Evolutionary conservation across 441 rosid genomes (phyloP).

Genomic region (Rhodomyrtus psidioides): DNA sequence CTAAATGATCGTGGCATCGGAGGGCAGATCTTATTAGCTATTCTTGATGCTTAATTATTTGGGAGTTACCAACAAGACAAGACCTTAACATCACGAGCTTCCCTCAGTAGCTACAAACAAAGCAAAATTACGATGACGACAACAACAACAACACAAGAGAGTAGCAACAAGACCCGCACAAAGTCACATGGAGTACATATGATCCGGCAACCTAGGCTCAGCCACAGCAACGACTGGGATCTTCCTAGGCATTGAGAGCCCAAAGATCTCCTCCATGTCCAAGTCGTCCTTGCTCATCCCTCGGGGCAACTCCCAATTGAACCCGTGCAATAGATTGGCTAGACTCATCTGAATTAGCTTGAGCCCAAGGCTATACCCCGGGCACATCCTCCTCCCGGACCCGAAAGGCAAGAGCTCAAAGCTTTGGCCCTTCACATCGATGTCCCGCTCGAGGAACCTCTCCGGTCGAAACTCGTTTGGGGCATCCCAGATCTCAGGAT

Average conservation of each 20-base stretch:
- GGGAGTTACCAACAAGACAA: not conserved
- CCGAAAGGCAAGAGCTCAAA: conserved; percentile 33
- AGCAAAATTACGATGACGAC: not conserved
- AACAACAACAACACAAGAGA: not conserved
- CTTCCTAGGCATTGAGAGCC: conserved; percentile 45
- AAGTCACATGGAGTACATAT: conserved; percentile 17
- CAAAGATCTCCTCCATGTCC: conserved; percentile 54
- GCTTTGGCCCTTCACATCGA: conserved; percentile 31
- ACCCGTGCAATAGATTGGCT: conserved; percentile 36
- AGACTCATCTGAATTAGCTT: conserved; percentile 31
- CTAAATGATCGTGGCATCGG: too few relatives aligned
- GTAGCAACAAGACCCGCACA: not conserved
- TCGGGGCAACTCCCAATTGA: conserved; percentile 26
- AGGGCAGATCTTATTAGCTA: not conserved
- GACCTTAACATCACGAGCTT: not conserved
- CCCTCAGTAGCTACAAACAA: not conserved
- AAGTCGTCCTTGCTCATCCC: conserved; percentile 13
- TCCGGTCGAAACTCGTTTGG: conserved; percentile 26
- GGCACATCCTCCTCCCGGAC: conserved; percentile 37
- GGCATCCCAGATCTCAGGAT: conserved; percentile 22
- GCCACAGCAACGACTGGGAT: conserved; percentile 29
- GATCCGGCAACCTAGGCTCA: conserved; percentile 14
- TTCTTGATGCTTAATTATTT: not conserved
- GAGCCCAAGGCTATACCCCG: conserved; percentile 27
- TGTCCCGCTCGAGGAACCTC: conserved; percentile 18